Conservation (phyloP, 1,284 basidiomycete species). For the Cryptococcus hybrid region DNA sequence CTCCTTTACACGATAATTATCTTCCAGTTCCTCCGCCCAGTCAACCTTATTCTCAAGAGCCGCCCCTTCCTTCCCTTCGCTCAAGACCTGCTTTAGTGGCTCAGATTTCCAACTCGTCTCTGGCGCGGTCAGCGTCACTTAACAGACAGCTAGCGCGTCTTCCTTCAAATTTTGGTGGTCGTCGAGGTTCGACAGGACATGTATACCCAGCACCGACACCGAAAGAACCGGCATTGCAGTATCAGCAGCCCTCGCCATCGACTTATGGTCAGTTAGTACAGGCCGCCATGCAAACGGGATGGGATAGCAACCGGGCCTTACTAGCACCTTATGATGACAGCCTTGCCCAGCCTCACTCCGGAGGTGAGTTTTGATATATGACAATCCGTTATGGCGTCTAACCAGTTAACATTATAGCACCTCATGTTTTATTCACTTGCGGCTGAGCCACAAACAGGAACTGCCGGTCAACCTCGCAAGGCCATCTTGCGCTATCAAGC, state of each 20-base stretch:
- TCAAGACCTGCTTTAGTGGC: not conserved
- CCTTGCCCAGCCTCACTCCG: slow-evolving; percentile 9
- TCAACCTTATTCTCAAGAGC: not conserved
- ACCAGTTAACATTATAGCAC: slow-evolving; percentile 17
- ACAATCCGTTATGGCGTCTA: not conserved
- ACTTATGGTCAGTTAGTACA: not conserved
- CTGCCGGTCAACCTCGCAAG: slow-evolving; percentile 41
- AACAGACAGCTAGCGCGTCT: slow-evolving; percentile 37
- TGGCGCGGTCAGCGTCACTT: slow-evolving; percentile 32
- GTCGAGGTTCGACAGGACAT: slow-evolving; percentile 32
- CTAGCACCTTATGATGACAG: slow-evolving; percentile 21
- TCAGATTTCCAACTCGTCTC: slow-evolving; percentile 4
- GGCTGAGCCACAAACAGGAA: slow-evolving; percentile 40
- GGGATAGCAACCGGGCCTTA: slow-evolving; percentile 16
- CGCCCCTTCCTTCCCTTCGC: not conserved
- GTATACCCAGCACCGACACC: slow-evolving; percentile 10
- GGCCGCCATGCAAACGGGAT: not conserved
- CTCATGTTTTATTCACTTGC: slow-evolving; percentile 44
- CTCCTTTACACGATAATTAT: not conserved
- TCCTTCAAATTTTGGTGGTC: slow-evolving; percentile 3
- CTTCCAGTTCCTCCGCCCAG: slow-evolving; percentile 1
- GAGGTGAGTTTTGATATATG: not conserved
- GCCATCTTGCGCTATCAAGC: slow-evolving; percentile 40
- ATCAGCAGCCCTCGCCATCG: not conserved
- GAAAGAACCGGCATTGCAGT: not conserved